Conservation (phyloP, 805 yeast genomes). For the Candida schatavii region DNA sequence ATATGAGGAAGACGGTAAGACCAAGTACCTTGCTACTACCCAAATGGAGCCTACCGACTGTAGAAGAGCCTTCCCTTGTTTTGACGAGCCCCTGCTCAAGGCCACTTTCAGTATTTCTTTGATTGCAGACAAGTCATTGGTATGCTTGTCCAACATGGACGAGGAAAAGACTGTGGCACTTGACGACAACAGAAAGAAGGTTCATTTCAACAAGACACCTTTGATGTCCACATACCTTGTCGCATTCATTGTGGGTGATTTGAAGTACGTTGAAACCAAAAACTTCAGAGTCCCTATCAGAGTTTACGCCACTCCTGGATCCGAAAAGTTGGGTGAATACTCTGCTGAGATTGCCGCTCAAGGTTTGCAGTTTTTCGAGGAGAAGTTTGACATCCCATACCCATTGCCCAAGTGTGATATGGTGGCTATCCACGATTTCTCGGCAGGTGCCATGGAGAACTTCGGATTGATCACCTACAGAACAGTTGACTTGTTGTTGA, state of each 20-base stretch:
- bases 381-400: constrained; percentile 70
- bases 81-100: constrained; percentile 80
- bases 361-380: constrained; percentile 70
- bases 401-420: constrained; percentile 80
- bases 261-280: constrained; percentile 65
- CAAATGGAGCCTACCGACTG: constrained; percentile 89
- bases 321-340: constrained; percentile 65
- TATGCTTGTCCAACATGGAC: constrained; percentile 71
- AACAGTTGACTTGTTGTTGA: constrained; percentile 70
- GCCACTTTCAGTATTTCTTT: constrained; percentile 67
- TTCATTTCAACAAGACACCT: constrained; percentile 72
- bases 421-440: constrained; percentile 79
- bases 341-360: constrained; percentile 75
- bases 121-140: constrained; percentile 52
- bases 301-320: constrained; percentile 78
- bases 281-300: constrained; percentile 72
- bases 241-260: constrained; percentile 80
- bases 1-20: constrained; percentile 59
- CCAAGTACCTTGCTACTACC: constrained; percentile 74
- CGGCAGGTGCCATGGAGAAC: constrained; percentile 90
- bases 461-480: constrained; percentile 80
- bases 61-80: constrained; percentile 83
- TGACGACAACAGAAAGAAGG: constrained; percentile 49
- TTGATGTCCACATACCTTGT: constrained; percentile 82
- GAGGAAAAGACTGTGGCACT: constrained; percentile 45